A percentile compares a stretch with the other conserved stretches of the same genome.
Evolutionary conservation across 2,329 filamentous ascomycete species (phyloP).

Genomic region (Claviceps africana): DNA sequence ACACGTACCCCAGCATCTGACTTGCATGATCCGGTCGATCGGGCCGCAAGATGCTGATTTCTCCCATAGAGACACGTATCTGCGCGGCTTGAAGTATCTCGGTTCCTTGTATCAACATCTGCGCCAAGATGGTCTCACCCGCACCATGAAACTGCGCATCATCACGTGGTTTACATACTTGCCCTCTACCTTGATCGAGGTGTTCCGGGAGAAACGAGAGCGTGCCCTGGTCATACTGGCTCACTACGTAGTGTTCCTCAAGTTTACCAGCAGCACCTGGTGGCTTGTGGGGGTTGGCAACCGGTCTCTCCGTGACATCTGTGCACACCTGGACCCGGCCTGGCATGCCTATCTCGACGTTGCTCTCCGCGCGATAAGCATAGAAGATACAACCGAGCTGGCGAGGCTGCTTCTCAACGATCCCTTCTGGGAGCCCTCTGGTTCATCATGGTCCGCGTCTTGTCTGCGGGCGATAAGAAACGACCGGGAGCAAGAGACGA

Average conservation of each 20-base stretch:
- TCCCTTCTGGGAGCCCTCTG: constrained; percentile 21
- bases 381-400: constrained; percentile 21
- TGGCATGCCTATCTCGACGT: constrained; percentile 19
- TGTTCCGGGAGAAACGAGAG: constrained; percentile 27
- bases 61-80: constrained; percentile 25
- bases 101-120: constrained; percentile 38
- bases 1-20: constrained; percentile 32
- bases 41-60: constrained; percentile 27
- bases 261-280: constrained; percentile 30
- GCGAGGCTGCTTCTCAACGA: constrained; percentile 31
- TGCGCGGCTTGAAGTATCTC: constrained; percentile 32
- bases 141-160: constrained; percentile 33
- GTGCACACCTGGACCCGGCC: constrained; percentile 21
- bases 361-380: constrained; percentile 22
- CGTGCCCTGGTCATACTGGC: constrained; percentile 38
- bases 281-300: constrained; percentile 35
- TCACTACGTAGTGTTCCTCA: constrained; percentile 37
- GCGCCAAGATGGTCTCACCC: constrained; percentile 24
- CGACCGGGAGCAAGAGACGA: not conserved
- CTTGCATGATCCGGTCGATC: constrained; percentile 35
- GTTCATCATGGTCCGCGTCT: not conserved
- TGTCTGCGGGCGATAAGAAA: not conserved
- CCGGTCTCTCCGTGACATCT: constrained; percentile 31
- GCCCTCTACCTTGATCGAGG: constrained; percentile 28
- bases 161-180: constrained; percentile 40